Evolutionary conservation across 2,329 filamentous ascomycete species (phyloP), one percentile per base, ranked within the genome.

Genomic region (Ustulina deusta): DNA sequence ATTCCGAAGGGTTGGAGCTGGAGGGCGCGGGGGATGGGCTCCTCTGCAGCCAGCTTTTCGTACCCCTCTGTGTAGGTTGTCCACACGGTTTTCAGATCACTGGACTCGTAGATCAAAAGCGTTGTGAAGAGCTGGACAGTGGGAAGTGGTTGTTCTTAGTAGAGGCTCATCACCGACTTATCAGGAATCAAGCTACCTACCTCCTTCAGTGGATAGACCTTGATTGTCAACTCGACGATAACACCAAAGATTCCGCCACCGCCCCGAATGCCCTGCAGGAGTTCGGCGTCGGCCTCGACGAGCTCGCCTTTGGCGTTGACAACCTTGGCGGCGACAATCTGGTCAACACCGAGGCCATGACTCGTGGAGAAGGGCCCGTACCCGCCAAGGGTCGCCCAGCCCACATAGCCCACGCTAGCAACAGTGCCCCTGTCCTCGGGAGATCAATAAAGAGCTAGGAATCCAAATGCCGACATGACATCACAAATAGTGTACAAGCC

Each of bases 151-250:
- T 29, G 3, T 34, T 40, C 25, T 55, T 38, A 42, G 42, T 46
- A n/a, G 7, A 36, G 10, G 38, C 27, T 46, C 6, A 13, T 22
- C 9, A 27, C 2, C 0, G 10, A 17, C 13, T 46, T 2, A 34
- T 10, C 10, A n/a, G 25, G 25, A 40, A 17, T 60, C n/a, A 44
- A 20, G n/a, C 7, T 44, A 67, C 69, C 59, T 70, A 78, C 77
- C 70, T 75, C 74, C 27, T 75, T 74, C 2, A 77, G 59, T 2
- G 76, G 74, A 63, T 83, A 82, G 2, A 82, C 72, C 65, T 79
- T 82, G 65, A 83, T 75, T 2, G 75, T 78, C 6, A 83, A 42
- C 65, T 83, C 80, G 7, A 80, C 76, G 48, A 83, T 79, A 11
- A 81, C 73, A 2, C 80, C 81, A 27, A 83, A 78, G 11, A 74